A percentile compares a stretch with the other conserved stretches of the same genome.
These are phyloP conservation scores for Botrytis paeoniae DNA, from an alignment of 2,329 filamentous ascomycete genomes.

Conservation along the genomic window DNA sequence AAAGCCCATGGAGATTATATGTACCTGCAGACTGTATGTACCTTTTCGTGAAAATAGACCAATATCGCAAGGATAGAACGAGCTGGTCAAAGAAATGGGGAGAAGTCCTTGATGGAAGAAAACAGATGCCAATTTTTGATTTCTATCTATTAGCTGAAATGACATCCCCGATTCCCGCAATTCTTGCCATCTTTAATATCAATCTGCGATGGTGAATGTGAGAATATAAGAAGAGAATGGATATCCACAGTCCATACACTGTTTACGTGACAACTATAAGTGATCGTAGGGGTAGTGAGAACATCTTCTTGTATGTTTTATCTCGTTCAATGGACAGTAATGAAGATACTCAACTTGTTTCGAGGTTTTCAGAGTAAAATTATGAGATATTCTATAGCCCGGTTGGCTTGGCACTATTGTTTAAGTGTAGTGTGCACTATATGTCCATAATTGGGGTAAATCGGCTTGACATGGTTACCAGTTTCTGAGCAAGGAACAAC, in stretches of 20 bases:
- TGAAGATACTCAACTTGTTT: too few species aligned
- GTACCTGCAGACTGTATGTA: too few species aligned
- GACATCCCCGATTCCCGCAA: too few species aligned
- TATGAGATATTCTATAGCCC: too few species aligned
- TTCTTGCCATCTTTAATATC: not conserved
- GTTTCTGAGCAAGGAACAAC: not conserved
- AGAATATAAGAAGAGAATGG: not conserved
- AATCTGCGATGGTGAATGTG: not conserved
- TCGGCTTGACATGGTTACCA: not conserved
- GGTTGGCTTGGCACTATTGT: too few species aligned
- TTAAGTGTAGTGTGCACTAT: too few species aligned
- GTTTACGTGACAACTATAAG: not conserved
- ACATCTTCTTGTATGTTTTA: too few species aligned
- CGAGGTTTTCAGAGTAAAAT: too few species aligned
- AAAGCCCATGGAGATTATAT: not conserved
- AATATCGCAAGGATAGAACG: not conserved
- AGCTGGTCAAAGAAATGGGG: accelerated
- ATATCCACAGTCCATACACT: not conserved
- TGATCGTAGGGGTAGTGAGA: too few species aligned
- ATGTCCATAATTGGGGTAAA: not conserved
- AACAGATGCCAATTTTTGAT: too few species aligned
- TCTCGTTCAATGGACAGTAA: too few species aligned
- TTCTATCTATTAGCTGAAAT: accelerated
- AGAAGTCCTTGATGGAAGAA: too few species aligned
- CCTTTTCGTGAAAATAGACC: accelerated